A percentile compares a stretch with the other conserved stretches of the same genome.
These are phyloP conservation scores for Fragilaria crotonensis DNA, from an alignment of 108 stramenopile genomes.

Conservation along the genomic window DNA sequence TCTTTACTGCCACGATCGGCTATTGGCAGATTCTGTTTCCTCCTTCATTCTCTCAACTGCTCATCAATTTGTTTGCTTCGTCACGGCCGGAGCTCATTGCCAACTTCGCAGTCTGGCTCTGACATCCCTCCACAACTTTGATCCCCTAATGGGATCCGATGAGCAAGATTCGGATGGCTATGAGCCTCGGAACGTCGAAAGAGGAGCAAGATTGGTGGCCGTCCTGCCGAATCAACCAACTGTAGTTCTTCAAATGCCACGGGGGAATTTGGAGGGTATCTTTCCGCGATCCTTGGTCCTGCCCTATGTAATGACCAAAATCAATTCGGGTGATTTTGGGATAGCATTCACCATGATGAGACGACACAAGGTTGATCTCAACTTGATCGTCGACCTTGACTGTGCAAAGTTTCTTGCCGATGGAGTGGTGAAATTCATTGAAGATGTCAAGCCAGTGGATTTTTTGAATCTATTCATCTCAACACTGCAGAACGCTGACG, in stretches of 20 bases:
- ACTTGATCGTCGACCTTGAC: constrained; percentile 74
- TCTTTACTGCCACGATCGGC: constrained; percentile 72
- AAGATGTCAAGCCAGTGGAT: constrained; percentile 60
- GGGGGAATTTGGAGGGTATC: constrained; percentile 82
- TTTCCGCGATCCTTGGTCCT: constrained; percentile 75
- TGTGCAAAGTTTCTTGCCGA: constrained; percentile 49
- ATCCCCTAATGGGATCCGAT: constrained; percentile 77
- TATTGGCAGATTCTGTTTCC: constrained; percentile 63
- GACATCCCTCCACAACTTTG: constrained; percentile 44
- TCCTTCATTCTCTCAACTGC: constrained; percentile 53
- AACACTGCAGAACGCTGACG: constrained; percentile 58
- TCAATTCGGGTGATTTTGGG: constrained; percentile 33
- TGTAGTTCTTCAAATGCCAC: constrained; percentile 72
- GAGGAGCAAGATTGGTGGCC: constrained; percentile 69
- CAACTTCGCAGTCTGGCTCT: constrained; percentile 61
- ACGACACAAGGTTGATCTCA: constrained; percentile 79
- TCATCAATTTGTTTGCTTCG: constrained; percentile 62
- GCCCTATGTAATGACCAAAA: constrained; percentile 59
- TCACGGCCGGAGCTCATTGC: constrained; percentile 60
- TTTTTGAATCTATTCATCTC: constrained; percentile 82
- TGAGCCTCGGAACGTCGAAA: constrained; percentile 77
- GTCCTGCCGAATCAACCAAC: constrained; percentile 52
- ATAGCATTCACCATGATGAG: constrained; percentile 74
- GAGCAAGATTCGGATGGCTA: constrained; percentile 68
- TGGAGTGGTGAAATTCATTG: constrained; percentile 42